phyloP scores from a whole-genome alignment of 2,329 filamentous ascomycete species.

The Colletotrichum lini region DNA sequence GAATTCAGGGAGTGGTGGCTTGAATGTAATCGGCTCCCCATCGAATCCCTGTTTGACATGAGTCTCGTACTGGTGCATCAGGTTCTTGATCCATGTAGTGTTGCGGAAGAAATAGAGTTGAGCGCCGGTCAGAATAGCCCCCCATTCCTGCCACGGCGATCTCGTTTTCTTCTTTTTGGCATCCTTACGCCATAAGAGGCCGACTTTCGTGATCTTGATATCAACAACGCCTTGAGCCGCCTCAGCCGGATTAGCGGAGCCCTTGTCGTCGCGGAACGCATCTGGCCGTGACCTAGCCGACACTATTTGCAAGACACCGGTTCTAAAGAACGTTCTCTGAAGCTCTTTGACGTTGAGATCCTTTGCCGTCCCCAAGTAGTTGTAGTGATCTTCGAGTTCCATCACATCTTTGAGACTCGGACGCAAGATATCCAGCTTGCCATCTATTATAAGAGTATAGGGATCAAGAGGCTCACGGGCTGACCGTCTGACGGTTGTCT shows the following conservation, averaged over 20 bases:
- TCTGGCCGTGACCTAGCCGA: slow-evolving; percentile 94
- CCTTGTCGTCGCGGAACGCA: slow-evolving; percentile 92
- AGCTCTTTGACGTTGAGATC: slow-evolving; percentile 84
- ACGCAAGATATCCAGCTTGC: slow-evolving; percentile 84
- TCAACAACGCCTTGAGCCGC: slow-evolving; percentile 94
- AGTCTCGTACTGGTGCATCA: slow-evolving; percentile 89
- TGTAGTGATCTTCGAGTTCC: slow-evolving; percentile 91
- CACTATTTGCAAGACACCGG: slow-evolving; percentile 93
- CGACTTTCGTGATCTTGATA: slow-evolving; percentile 97
- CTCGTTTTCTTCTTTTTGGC: slow-evolving; percentile 92
- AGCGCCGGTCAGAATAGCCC: slow-evolving; percentile 94
- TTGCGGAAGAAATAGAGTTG: slow-evolving; percentile 98
- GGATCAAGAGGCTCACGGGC: slow-evolving; percentile 92
- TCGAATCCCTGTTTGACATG: slow-evolving; percentile 85
- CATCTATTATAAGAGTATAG: slow-evolving; percentile 93
- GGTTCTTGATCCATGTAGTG: slow-evolving; percentile 88
- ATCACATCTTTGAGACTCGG: slow-evolving; percentile 94
- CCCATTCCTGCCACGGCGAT: slow-evolving; percentile 99
- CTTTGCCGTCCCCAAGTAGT: slow-evolving; percentile 83
- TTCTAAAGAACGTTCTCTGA: slow-evolving; percentile 91
- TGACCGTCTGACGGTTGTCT: slow-evolving; percentile 72
- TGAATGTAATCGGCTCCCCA: slow-evolving; percentile 86
- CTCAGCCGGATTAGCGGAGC: slow-evolving; percentile 86
- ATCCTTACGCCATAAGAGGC: slow-evolving; percentile 94
- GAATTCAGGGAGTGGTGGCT: slow-evolving; percentile 90